Evolutionary conservation across 2,329 filamentous ascomycete genomes (phyloP).

Genomic region (Chaetomiaceae sp.): DNA sequence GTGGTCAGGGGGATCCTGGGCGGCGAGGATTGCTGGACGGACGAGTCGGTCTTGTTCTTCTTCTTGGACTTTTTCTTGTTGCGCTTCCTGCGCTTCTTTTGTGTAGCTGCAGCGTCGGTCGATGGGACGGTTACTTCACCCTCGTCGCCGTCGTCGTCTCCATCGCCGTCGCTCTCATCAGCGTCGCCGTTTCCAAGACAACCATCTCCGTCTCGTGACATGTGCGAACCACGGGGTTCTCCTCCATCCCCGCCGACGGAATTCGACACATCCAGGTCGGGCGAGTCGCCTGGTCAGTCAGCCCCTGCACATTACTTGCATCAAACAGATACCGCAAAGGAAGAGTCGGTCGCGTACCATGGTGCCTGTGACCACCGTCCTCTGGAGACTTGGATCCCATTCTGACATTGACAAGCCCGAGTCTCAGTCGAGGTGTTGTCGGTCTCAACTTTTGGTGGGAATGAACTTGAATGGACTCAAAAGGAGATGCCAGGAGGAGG

Average conservation of each 20-base stretch:
- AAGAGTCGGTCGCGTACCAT: constrained; percentile 5
- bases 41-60: constrained; percentile 7
- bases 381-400: constrained; percentile 10
- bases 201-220: constrained; percentile 7
- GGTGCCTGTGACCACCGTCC: constrained; percentile 1
- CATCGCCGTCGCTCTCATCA: constrained; percentile 5
- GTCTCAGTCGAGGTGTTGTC: neutral
- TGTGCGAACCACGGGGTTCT: constrained; percentile 2
- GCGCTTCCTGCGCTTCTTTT: constrained; percentile 11
- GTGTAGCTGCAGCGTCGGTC: neutral
- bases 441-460: too few species aligned
- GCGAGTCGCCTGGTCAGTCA: constrained; percentile 7
- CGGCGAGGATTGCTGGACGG: constrained; percentile 8
- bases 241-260: neutral
- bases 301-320: neutral
- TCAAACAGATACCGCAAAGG: too few species aligned
- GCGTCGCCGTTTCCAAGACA: neutral
- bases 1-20: constrained; percentile 8
- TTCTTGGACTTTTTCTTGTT: constrained; percentile 17
- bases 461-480: too few species aligned
- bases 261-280: neutral
- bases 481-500: too few species aligned
- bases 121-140: constrained; percentile 5
- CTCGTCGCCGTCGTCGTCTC: constrained; percentile 5
- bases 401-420: constrained; percentile 2